Base-by-base conservation (phyloP, 225 moss, liverwort and hornwort species). In the Antitrichia curtipendula region DNA sequence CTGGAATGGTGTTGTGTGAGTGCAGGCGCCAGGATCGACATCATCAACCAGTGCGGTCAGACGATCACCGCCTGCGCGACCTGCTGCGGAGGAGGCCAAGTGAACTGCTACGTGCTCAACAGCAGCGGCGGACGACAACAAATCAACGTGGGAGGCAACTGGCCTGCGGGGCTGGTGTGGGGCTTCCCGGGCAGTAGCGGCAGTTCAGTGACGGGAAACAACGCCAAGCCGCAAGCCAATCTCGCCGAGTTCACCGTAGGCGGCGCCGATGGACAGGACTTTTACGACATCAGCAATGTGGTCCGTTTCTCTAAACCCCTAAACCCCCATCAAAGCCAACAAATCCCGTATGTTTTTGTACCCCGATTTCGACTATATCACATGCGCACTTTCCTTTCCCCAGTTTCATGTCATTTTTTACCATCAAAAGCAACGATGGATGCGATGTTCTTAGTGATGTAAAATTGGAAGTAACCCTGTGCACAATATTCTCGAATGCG, bases 261-360 rank as follows among this genome's bases (percentile, higher is more conserved):
- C 18, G 86, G 83, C 13, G 24, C 73, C 28, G 16, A 25, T 16
- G 86, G 87, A 73, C 84, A 83, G 8, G 94, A 95, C 83, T 91
- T 0, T 5, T 95, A 95, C 84, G 94, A 95, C 76, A 89, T 95
- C 31, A 93, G 93, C 89, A 90, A 92, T 31, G 93, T 94, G 68
- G 95, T 94, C 25, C 47, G 74, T 60, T 25, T 41, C 73, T 59
- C 29, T 29, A 16, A 54, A 13, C 3, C 58, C 40, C 18, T 29
- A 3, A 10, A 25, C 13, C 4, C 32, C 45, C 28, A 24, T 7
- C 24, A 73, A 76, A 2, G 3, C 24, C 56, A 78, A 17, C 27
- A 56, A 43, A 31, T 31, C 28, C 29, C 41, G 22, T 10, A 22
- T 47, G 45, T 47, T 61, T n/a, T 2, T 47, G 43, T 32, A 31